A percentile compares a stretch with the other conserved stretches of the same genome.
Conservation (phyloP, 768 basidiomycete genomes). For the Mycena albidolilacea region DNA sequence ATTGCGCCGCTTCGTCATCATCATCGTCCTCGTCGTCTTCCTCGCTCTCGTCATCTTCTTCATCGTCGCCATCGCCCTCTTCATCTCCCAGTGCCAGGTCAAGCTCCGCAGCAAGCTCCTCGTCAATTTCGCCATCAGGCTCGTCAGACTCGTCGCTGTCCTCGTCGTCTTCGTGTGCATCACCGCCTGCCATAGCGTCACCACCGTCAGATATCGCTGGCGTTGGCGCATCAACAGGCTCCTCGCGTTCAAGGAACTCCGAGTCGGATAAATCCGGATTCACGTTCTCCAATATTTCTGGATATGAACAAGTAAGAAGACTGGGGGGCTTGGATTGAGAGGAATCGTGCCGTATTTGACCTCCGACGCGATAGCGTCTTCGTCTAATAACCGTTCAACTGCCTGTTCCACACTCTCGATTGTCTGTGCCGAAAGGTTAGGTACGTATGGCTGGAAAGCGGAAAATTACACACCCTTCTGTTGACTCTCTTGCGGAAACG, state of each 20-base stretch:
- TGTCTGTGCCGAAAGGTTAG: slow-evolving; percentile 62
- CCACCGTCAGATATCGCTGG: slow-evolving; percentile 79
- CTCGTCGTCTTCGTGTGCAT: slow-evolving; percentile 71
- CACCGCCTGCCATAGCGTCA: slow-evolving; percentile 64
- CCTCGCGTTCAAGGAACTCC: slow-evolving; percentile 83
- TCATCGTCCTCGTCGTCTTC: slow-evolving; percentile 79
- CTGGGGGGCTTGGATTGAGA: not conserved
- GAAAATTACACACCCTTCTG: slow-evolving; percentile 67
- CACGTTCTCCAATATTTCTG: slow-evolving; percentile 90
- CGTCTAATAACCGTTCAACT: slow-evolving; percentile 88
- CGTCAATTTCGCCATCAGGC: slow-evolving; percentile 87
- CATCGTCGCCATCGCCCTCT: slow-evolving; percentile 75
- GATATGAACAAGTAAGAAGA: slow-evolving; percentile 6
- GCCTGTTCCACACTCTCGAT: slow-evolving; percentile 96
- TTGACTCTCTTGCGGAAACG: slow-evolving; percentile 94
- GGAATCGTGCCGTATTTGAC: slow-evolving; percentile 78
- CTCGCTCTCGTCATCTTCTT: slow-evolving; percentile 77
- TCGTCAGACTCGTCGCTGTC: slow-evolving; percentile 74
- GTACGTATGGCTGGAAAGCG: not conserved
- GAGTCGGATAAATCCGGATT: slow-evolving; percentile 93
- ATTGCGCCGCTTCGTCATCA: slow-evolving; percentile 85
- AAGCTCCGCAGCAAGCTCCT: slow-evolving; percentile 90
- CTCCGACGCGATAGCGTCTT: slow-evolving; percentile 81
- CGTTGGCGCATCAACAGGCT: slow-evolving; percentile 78
- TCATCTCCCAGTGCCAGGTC: slow-evolving; percentile 86